Evolutionary conservation across 2,329 filamentous ascomycete species (phyloP).

Genomic region (Sporothrix brunneoviolacea): DNA sequence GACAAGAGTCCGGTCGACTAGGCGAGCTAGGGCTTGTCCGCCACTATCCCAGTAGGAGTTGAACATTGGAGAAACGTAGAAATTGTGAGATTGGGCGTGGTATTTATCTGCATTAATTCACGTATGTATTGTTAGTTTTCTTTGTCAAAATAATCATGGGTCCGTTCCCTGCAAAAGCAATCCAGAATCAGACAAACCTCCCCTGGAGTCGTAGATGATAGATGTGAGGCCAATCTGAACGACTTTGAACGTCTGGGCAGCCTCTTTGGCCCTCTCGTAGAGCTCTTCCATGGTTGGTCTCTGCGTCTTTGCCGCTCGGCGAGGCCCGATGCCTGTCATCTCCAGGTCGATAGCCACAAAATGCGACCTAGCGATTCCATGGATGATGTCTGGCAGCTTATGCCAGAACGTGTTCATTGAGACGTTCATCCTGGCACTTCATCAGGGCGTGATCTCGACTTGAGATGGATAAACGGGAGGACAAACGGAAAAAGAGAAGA

Average conservation of each 20-base stretch:
- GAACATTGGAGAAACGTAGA: conserved; percentile 27
- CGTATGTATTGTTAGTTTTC: too few species aligned
- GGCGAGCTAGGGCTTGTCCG: conserved; percentile 17
- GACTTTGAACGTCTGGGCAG: conserved; percentile 26
- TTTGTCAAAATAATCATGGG: too few species aligned
- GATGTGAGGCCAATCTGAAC: conserved; percentile 34
- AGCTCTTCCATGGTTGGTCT: conserved; percentile 11
- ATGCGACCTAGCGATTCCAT: conserved; percentile 23
- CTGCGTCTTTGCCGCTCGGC: background rate
- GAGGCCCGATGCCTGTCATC: conserved; percentile 29
- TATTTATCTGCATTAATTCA: conserved; percentile 17
- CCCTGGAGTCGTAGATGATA: conserved; percentile 13
- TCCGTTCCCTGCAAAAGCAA: too few species aligned
- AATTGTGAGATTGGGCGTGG: conserved; percentile 23
- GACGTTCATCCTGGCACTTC: conserved; percentile 22
- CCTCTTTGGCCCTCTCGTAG: conserved; percentile 25
- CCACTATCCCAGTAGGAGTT: conserved; percentile 4
- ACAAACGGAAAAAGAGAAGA: background rate
- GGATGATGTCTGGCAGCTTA: conserved; percentile 25
- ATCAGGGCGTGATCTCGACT: background rate
- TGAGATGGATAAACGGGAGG: background rate
- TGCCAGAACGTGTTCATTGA: conserved; percentile 24
- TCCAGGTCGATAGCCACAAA: conserved; percentile 33
- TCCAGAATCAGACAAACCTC: conserved; percentile 10
- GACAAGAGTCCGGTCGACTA: conserved; percentile 23